Base-by-base conservation (phyloP, 768 basidiomycete species). In the Multifurca ochricompacta region DNA sequence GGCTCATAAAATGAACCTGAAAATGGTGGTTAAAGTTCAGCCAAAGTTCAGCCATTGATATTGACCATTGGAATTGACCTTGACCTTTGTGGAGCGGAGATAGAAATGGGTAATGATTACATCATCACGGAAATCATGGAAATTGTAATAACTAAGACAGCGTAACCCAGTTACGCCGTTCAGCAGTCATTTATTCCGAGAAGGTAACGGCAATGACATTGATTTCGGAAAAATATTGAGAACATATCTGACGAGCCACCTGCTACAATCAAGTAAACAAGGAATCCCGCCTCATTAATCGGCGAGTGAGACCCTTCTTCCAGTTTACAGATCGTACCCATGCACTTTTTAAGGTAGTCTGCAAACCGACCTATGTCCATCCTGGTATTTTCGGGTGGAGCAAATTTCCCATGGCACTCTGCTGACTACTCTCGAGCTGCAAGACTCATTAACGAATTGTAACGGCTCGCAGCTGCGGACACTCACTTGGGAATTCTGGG, bases 331-430 rank as follows among this genome's bases (percentile, higher is more conserved):
- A n/a, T n/a, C n/a, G 16, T 21, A 27, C 32, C 30, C 30, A 32
- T 34, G 6, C 9, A 19, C 7, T 3, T 5, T 27, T 6, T 16
- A 19, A 36, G 18, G 30, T 28, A 34, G 42, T 3, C 9, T 28
- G 28, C 27, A n/a, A 44, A 18, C 42, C 25, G 28, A 44, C 28
- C 23, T 37, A 44, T 36, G 3, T 18, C 21, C 23, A 37, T 32
- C 36, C 54, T 19, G 43, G 36, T n/a, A 51, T 16, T 18, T 46
- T 56, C 19, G 49, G 49, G 16, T 23, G 54, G 45, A 55, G 35
- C n/a, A 55, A 11, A 35, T 25, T 39, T 27, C 36, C 48, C 16
- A 50, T 7, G 6, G 25, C 2, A 39, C 19, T 27, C 6, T 19
- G 43, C 43, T 56, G 46, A 14, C 11, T 28, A 25, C 36, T 25